Percentiles rank a stretch among this genome's conserved stretches.
phyloP scores from a whole-genome alignment of 2,329 filamentous ascomycete species.

The Sporothrix brunneoviolacea region DNA sequence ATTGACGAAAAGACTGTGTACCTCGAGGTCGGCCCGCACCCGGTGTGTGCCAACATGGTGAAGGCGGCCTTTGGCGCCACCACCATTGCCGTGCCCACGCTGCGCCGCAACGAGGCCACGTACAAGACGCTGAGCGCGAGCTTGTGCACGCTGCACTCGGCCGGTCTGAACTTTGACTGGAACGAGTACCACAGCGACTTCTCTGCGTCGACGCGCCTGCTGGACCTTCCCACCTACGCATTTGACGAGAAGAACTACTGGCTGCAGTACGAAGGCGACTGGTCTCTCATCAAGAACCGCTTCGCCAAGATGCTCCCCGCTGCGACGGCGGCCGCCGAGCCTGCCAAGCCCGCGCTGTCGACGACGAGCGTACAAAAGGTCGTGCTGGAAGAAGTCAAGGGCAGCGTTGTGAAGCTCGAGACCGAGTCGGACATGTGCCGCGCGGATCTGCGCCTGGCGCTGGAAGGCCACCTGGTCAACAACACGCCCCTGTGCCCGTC shows the following conservation, averaged over 20 bases:
- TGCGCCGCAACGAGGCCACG: slow-evolving; percentile 55
- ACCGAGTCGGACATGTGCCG: slow-evolving; percentile 61
- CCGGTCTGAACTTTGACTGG: slow-evolving; percentile 61
- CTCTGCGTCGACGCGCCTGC: slow-evolving; percentile 35
- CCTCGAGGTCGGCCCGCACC: slow-evolving; percentile 70
- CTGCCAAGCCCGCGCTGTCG: slow-evolving; percentile 49
- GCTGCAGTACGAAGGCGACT: slow-evolving; percentile 60
- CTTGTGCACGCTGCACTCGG: slow-evolving; percentile 52
- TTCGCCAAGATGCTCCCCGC: slow-evolving; percentile 29
- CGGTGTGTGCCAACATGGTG: slow-evolving; percentile 61
- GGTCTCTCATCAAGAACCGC: slow-evolving; percentile 65
- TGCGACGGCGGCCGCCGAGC: slow-evolving; percentile 24
- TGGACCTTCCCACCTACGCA: slow-evolving; percentile 61
- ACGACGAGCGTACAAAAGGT: slow-evolving; percentile 61
- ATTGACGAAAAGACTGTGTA: slow-evolving; percentile 62
- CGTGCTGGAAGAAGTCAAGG: slow-evolving; percentile 55
- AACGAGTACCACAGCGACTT: slow-evolving; percentile 59
- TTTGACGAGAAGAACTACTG: slow-evolving; percentile 71
- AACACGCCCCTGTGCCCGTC: slow-evolving; percentile 60
- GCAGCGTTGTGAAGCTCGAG: slow-evolving; percentile 51
- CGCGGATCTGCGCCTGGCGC: slow-evolving; percentile 53
- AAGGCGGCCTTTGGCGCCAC: slow-evolving; percentile 53
- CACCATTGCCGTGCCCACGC: slow-evolving; percentile 50
- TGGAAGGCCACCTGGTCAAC: slow-evolving; percentile 62
- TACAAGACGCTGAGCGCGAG: slow-evolving; percentile 58